These are phyloP conservation scores for Scedosporium aurantiacum DNA, from an alignment of 2,329 filamentous ascomycete species.

Conservation along the genomic window DNA sequence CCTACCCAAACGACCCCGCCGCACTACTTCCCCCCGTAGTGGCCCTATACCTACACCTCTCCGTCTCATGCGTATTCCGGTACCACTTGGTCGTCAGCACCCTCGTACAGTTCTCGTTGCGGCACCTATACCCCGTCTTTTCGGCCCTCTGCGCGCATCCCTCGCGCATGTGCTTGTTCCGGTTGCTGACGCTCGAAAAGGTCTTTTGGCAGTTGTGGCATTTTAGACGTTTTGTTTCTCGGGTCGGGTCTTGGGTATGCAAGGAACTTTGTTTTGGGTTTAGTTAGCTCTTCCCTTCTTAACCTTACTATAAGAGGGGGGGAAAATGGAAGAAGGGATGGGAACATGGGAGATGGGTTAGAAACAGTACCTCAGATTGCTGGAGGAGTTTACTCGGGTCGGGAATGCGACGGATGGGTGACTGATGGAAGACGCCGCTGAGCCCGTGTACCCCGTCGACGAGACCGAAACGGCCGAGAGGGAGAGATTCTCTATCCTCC, in stretches of 20 bases:
- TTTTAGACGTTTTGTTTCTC: constrained; percentile 5
- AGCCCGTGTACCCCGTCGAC: not conserved
- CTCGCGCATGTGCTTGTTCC: constrained; percentile 20
- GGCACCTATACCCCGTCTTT: constrained; percentile 15
- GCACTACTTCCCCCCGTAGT: not conserved
- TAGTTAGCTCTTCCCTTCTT: too few relatives aligned
- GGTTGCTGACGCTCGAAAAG: constrained; percentile 20
- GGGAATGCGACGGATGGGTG: not conserved
- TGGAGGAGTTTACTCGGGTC: not conserved
- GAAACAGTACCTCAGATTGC: not conserved
- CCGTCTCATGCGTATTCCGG: constrained; percentile 15
- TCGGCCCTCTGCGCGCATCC: constrained; percentile 13
- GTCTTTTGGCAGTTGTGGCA: constrained; percentile 17
- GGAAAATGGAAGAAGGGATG: not conserved
- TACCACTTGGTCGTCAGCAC: constrained; percentile 20
- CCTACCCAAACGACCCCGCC: not conserved
- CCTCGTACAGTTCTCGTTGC: constrained; percentile 15
- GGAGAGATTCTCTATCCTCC: constrained; percentile 1
- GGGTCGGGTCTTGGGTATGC: not conserved
- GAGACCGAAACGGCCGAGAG: not conserved
- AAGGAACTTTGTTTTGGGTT: not conserved
- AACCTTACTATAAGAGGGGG: not conserved
- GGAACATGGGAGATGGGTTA: not conserved
- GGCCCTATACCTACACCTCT: constrained; percentile 15
- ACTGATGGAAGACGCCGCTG: not conserved